phyloP scores from a whole-genome alignment of 2,329 filamentous ascomycete species.

The Trichophyton mentagrophytes region DNA sequence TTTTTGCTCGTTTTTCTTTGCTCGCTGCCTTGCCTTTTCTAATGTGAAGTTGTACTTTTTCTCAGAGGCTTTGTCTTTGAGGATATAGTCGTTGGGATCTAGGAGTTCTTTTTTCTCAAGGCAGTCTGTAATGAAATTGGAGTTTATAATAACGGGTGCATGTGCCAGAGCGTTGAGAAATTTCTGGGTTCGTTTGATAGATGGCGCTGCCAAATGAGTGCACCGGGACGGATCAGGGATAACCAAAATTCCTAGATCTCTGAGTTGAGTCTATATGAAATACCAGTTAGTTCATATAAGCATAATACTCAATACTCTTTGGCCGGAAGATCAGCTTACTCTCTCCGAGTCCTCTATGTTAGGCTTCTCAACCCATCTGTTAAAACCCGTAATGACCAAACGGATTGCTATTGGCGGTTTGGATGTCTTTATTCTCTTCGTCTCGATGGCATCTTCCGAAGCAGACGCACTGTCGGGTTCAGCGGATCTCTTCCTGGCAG shows the following conservation, averaged over 20 bases:
- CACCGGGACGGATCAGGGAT: constrained; percentile 63
- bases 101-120: constrained; percentile 56
- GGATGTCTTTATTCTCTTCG: constrained; percentile 51
- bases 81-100: constrained; percentile 50
- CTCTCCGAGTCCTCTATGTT: constrained; percentile 68
- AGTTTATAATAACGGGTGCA: constrained; percentile 64
- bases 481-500: constrained; percentile 29
- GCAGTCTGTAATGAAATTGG: constrained; percentile 64
- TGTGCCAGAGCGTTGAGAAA: constrained; percentile 79
- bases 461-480: constrained; percentile 38
- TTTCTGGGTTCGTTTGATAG: constrained; percentile 79
- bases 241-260: constrained; percentile 69
- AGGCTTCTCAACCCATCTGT: constrained; percentile 62
- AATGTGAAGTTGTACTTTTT: constrained; percentile 57
- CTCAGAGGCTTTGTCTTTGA: constrained; percentile 63
- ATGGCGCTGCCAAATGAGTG: constrained; percentile 77
- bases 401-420: constrained; percentile 56
- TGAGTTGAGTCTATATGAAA: constrained; percentile 55
- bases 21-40: constrained; percentile 53
- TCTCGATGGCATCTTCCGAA: constrained; percentile 39
- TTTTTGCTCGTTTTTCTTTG: constrained; percentile 60
- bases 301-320: constrained; percentile 10
- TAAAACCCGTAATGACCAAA: constrained; percentile 72
- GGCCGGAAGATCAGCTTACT: constrained; percentile 40
- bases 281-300: not conserved